phyloP scores from a whole-genome alignment of 2,329 filamentous ascomycete species.

The Ophidiomyces ophidiicola region DNA sequence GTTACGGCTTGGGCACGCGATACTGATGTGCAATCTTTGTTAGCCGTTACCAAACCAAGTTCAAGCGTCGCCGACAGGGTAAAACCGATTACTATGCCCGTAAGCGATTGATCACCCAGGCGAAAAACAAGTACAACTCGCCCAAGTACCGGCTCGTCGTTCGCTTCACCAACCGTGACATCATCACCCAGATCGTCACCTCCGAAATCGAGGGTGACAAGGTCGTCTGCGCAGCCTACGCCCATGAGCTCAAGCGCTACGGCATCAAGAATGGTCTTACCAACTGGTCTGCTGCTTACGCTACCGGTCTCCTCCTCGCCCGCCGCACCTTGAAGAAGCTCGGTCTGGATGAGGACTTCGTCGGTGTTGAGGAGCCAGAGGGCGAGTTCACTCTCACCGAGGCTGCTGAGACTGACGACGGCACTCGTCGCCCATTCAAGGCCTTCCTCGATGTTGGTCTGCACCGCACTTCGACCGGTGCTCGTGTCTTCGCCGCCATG shows the following conservation, averaged over 20 bases:
- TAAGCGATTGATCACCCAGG: constrained; percentile 98
- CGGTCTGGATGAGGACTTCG: constrained; percentile 81
- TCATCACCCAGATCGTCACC: constrained; percentile 92
- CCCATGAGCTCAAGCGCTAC: constrained; percentile 95
- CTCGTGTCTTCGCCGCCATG: constrained; percentile 97
- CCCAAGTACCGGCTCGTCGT: constrained; percentile 99
- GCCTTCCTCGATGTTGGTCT: constrained; percentile 97
- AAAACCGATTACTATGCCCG: constrained; percentile 99
- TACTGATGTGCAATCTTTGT: constrained; percentile 18
- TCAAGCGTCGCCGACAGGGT: constrained; percentile 87
- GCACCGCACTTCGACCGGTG: constrained; percentile 91
- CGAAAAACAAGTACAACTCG: constrained; percentile 99
- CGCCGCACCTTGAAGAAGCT: constrained; percentile 97
- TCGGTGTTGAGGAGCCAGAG: constrained; percentile 90
- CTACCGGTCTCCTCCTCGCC: constrained; percentile 90
- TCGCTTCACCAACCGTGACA: constrained; percentile 99
- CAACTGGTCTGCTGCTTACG: constrained; percentile 98
- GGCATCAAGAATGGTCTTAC: constrained; percentile 96
- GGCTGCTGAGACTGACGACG: constrained; percentile 79
- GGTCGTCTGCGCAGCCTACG: constrained; percentile 83
- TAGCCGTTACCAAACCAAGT: constrained; percentile 99
- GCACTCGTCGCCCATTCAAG: constrained; percentile 94
- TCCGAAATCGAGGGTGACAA: constrained; percentile 97
- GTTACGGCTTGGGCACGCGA: too few species aligned
- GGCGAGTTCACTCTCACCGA: constrained; percentile 95